phyloP scores from a whole-genome alignment of 108 stramenopile genomes.

The Nannochloropsis gaditana region DNA sequence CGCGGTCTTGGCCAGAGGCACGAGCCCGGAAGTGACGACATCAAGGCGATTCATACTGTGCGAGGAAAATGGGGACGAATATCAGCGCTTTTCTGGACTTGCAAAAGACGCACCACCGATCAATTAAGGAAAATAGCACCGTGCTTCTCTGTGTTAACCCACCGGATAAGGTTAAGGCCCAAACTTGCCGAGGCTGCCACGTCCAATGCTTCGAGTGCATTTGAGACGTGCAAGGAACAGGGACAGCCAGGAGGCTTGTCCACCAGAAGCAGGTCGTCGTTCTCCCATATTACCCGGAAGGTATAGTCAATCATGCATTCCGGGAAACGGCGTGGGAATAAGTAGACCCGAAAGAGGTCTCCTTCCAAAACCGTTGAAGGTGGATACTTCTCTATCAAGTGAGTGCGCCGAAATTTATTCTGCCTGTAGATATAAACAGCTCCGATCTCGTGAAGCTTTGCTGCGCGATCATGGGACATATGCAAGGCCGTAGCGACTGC shows the following conservation, averaged over 20 bases:
- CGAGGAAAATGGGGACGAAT: not conserved
- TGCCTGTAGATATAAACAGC: not conserved
- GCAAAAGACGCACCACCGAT: not conserved
- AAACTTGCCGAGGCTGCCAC: not conserved
- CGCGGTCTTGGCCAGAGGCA: not conserved
- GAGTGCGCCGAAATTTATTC: not conserved
- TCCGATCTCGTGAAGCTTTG: slow-evolving; percentile 12
- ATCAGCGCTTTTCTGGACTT: too few species aligned
- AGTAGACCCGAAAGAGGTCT: slow-evolving; percentile 2
- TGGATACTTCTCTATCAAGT: not conserved
- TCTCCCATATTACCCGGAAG: not conserved
- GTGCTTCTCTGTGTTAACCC: not conserved
- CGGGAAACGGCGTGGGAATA: not conserved
- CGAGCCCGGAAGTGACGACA: not conserved
- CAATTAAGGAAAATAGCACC: not conserved
- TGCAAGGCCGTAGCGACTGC: not conserved
- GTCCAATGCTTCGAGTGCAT: not conserved
- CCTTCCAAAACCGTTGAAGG: not conserved
- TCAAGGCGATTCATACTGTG: not conserved
- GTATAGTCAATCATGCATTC: slow-evolving; percentile 7
- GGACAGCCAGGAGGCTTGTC: slow-evolving; percentile 12
- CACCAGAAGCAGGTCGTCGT: not conserved
- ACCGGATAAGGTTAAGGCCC: not conserved
- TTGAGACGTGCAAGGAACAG: not conserved
- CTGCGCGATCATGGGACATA: not conserved